Evolutionary conservation across 2,329 filamentous ascomycete genomes (phyloP).

Genomic region (Penicillium verrucosum): DNA sequence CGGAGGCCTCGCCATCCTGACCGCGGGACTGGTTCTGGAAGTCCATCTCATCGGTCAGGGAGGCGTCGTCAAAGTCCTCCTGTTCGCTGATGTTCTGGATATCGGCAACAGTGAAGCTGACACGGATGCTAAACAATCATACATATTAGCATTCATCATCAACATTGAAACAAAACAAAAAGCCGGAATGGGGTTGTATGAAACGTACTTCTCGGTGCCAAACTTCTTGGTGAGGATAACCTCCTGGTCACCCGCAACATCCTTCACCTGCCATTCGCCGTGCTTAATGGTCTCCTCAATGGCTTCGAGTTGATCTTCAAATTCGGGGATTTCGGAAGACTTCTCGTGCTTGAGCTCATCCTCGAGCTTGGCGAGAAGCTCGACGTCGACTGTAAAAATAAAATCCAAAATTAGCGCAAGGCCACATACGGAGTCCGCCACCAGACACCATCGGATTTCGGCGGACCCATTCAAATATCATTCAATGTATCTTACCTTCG

Average conservation of each 20-base stretch:
- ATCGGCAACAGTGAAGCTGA: slow-evolving; percentile 82
- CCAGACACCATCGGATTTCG: not conserved
- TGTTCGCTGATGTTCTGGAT: slow-evolving; percentile 65
- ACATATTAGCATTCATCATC: slow-evolving; percentile 1
- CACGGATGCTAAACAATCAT: slow-evolving; percentile 58
- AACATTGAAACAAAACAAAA: not conserved
- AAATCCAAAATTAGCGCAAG: slow-evolving; percentile 5
- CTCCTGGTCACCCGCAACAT: slow-evolving; percentile 80
- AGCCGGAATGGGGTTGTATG: not conserved
- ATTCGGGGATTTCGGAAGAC: slow-evolving; percentile 69
- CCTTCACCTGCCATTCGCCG: slow-evolving; percentile 74
- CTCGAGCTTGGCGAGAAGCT: slow-evolving; percentile 81
- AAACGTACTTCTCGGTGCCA: slow-evolving; percentile 77
- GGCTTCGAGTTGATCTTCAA: slow-evolving; percentile 76
- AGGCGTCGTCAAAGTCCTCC: slow-evolving; percentile 54
- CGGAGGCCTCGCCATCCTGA: slow-evolving; percentile 36
- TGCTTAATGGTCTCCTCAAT: slow-evolving; percentile 90
- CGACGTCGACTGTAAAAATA: slow-evolving; percentile 58
- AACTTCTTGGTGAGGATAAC: slow-evolving; percentile 79
- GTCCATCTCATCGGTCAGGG: slow-evolving; percentile 58
- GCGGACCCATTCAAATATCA: not conserved
- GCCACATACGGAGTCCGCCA: not conserved
- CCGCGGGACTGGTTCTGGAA: slow-evolving; percentile 52
- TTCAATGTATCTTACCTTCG: slow-evolving; percentile 39
- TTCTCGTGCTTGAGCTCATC: slow-evolving; percentile 81